phyloP scores from a whole-genome alignment of 176 grass and related monocot genomes.

The Avena sativa region DNA sequence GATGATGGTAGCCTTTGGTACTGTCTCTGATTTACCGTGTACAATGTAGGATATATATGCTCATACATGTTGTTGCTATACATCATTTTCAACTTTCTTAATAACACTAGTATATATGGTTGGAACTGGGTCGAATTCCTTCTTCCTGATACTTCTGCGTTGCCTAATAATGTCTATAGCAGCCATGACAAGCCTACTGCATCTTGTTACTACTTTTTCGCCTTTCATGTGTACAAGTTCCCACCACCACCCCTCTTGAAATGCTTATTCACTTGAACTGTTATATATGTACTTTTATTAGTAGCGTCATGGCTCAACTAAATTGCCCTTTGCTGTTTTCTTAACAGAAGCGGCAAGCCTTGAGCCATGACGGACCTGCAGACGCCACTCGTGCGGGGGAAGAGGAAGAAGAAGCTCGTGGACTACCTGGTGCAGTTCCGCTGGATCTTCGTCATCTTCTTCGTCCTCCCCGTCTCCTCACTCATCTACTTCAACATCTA shows the following conservation, averaged over 20 bases:
- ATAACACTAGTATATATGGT: too few species aligned
- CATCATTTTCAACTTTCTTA: too few species aligned
- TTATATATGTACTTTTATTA: too few species aligned
- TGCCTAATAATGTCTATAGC: too few species aligned
- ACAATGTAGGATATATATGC: not conserved
- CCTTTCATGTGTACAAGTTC: too few species aligned
- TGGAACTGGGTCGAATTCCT: too few species aligned
- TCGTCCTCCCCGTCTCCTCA: conserved; percentile 72
- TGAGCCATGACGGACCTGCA: conserved; percentile 73
- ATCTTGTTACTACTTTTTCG: too few species aligned
- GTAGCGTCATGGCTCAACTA: too few species aligned
- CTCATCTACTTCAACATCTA: conserved; percentile 77
- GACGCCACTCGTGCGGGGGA: conserved; percentile 59
- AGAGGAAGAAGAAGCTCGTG: conserved; percentile 76
- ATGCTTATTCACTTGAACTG: too few species aligned
- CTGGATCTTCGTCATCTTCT: conserved; percentile 86
- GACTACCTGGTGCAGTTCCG: conserved; percentile 86
- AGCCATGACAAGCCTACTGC: too few species aligned
- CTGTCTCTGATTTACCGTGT: not conserved
- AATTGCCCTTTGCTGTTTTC: not conserved
- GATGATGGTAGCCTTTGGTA: not conserved
- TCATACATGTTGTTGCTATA: not conserved
- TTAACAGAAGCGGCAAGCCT: conserved; percentile 41
- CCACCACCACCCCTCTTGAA: too few species aligned
- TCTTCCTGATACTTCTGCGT: too few species aligned